These are phyloP conservation scores for Suaeda aralocaspica DNA, from an alignment of 148 eudicot species.

Conservation along the genomic window DNA sequence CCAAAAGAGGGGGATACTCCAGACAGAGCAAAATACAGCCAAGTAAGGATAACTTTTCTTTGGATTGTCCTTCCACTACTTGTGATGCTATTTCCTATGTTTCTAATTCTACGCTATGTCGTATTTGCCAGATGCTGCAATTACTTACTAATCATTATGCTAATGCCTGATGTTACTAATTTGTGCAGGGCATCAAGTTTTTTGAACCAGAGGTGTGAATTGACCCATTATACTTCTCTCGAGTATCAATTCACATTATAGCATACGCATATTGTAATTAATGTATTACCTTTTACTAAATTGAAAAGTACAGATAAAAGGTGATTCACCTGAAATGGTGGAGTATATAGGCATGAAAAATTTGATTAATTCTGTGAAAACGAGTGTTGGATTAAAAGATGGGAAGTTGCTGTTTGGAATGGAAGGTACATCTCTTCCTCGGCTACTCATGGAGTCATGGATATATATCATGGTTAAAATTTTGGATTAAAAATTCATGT, in stretches of 20 bases:
- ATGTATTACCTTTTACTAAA: slow-evolving; percentile 22
- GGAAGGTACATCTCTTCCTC: slow-evolving; percentile 53
- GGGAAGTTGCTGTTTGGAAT: slow-evolving; percentile 82
- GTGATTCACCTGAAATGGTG: slow-evolving; percentile 93
- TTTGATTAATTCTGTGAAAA: slow-evolving; percentile 71
- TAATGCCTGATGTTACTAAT: slow-evolving; percentile 19
- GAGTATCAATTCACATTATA: slow-evolving; percentile 8
- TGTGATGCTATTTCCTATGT: neutral
- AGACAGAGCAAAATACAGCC: slow-evolving; percentile 91
- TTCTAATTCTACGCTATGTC: neutral
- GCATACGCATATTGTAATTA: slow-evolving; percentile 4
- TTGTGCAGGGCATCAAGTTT: slow-evolving; percentile 91
- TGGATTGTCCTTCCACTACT: neutral
- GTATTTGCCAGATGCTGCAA: neutral
- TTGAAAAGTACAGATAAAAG: slow-evolving; percentile 70
- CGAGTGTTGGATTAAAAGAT: slow-evolving; percentile 48
- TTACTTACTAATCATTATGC: neutral
- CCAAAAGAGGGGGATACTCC: slow-evolving; percentile 99
- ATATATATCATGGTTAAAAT: neutral
- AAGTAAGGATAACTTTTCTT: slow-evolving; percentile 39
- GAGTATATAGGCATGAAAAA: slow-evolving; percentile 89
- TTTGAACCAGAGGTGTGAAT: slow-evolving; percentile 95
- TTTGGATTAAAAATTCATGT: neutral
- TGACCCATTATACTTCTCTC: slow-evolving; percentile 22
- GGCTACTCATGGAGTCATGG: neutral